Evolutionary conservation across 164 flowering plant species (phyloP).

Genomic region (Vitis rotundifolia): DNA sequence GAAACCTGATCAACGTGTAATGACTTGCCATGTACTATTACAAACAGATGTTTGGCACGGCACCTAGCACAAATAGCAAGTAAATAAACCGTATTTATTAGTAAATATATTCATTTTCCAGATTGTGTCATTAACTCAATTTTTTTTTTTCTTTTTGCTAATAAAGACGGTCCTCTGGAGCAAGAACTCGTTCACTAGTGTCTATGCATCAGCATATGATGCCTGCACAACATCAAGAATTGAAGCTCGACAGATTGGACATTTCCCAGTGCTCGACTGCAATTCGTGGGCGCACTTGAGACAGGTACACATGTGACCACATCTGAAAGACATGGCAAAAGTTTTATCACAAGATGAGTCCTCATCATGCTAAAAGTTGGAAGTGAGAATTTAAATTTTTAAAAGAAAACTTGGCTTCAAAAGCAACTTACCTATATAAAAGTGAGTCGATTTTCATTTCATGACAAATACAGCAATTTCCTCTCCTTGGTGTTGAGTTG

Average conservation of each 20-base stretch:
- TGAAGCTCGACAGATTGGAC: constrained; percentile 80
- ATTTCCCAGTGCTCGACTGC: constrained; percentile 72
- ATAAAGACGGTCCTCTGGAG: constrained; percentile 36
- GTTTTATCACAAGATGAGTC: no score
- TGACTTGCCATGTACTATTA: no score
- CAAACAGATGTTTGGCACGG: no score
- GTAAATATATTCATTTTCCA: background rate
- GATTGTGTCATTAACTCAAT: background rate
- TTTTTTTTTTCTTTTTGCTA: background rate
- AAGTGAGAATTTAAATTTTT: background rate
- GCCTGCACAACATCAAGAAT: constrained; percentile 81
- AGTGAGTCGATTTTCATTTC: constrained; percentile 74
- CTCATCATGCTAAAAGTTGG: background rate
- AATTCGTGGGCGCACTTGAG: constrained; percentile 80
- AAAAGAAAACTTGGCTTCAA: no score
- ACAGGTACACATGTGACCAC: constrained; percentile 99
- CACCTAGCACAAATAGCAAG: no score
- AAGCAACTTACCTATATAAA: constrained; percentile 62
- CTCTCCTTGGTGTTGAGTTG: constrained; percentile 27
- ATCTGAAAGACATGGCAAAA: constrained; percentile 38
- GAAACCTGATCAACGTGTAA: no score
- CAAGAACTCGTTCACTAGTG: constrained; percentile 34
- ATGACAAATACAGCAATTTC: constrained; percentile 72
- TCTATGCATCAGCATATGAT: constrained; percentile 33
- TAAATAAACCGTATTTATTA: no score